Conservation (phyloP, 768 basidiomycete species). For the Phlebiopsis gigantea region DNA sequence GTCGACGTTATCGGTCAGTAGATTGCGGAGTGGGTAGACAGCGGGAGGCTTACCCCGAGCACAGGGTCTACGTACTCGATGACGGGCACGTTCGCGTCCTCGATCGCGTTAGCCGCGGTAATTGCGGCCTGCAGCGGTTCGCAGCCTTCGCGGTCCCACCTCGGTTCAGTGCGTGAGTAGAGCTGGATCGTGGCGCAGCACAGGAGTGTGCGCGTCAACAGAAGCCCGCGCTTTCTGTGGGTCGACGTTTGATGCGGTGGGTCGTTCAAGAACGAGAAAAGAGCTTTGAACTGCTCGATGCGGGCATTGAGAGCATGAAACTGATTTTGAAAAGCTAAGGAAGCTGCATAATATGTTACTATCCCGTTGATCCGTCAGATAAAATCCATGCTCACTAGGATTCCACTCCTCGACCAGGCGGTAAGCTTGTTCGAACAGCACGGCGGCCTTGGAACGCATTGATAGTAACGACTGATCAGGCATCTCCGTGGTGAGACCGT, state of each 20-base stretch:
- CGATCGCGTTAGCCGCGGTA: conserved; percentile 15
- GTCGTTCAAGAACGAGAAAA: conserved; percentile 17
- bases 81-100: conserved; percentile 8
- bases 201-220: conserved; percentile 23
- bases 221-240: conserved; percentile 14
- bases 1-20: not conserved
- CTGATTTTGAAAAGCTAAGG: conserved; percentile 17
- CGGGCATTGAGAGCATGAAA: conserved; percentile 25
- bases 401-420: conserved; percentile 40
- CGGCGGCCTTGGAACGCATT: conserved; percentile 47
- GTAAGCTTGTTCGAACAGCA: conserved; percentile 54
- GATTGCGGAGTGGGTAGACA: not conserved
- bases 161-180: conserved; percentile 18
- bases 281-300: conserved; percentile 24
- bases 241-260: not conserved
- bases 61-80: conserved; percentile 18
- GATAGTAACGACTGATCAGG: conserved; percentile 33
- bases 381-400: conserved; percentile 19
- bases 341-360: conserved; percentile 9
- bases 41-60: conserved; percentile 17
- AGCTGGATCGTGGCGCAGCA: conserved; percentile 27
- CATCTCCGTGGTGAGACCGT: conserved; percentile 27
- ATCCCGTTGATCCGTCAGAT: no score
- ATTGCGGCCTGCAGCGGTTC: conserved; percentile 18
- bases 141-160: conserved; percentile 12